Base-by-base conservation (phyloP, 129 eudicot species). In the Scalesia atractyloides region DNA sequence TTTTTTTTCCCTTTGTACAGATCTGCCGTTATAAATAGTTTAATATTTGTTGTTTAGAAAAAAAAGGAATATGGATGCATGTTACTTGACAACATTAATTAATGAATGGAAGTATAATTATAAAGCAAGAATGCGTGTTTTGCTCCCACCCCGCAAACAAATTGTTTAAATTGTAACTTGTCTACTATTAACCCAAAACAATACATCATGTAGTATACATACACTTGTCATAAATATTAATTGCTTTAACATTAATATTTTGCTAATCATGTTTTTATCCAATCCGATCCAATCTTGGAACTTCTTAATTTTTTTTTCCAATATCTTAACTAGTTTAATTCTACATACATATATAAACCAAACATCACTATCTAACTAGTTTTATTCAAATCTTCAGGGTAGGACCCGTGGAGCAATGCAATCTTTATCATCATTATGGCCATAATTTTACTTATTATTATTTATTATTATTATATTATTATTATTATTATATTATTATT, bases 351-450 rank as follows among this genome's bases (percentile, higher is more conserved):
- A 30, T 3, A 30, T 30, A 30, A 30, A 30, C 34, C 34, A 30
- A 30, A 30, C 6, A 14, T 49, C 54, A 15, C 18, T 14, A 5
- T 30, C 34, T 30, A 30, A 30, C 34, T 2, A 13, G 18, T 49
- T 12, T 49, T 15, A 14, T 3, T 5, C n/a, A 15, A 49, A 14
- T 49, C n/a, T 49, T 49, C 18, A 14, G 54, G 14, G 54, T 49
- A 49, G 54, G 54, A 6, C 54, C 50, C 54, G 54, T 15, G 54
- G 17, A 49, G 54, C 54, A 49, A 49, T 49, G 54, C 54, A 49
- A 49, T 49, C 54, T 49, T 49, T 49, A 49, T 49, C 54, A 49
- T 49, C 54, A 49, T 49, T 30, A 30, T 30, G 2, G 5, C 34
- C 34, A 30, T 30, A 30, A 30, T 30, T 30, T 30, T 30, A 30